These are phyloP conservation scores for Metschnikowia noctiluminum DNA, from an alignment of 805 yeast species.

Conservation along the genomic window DNA sequence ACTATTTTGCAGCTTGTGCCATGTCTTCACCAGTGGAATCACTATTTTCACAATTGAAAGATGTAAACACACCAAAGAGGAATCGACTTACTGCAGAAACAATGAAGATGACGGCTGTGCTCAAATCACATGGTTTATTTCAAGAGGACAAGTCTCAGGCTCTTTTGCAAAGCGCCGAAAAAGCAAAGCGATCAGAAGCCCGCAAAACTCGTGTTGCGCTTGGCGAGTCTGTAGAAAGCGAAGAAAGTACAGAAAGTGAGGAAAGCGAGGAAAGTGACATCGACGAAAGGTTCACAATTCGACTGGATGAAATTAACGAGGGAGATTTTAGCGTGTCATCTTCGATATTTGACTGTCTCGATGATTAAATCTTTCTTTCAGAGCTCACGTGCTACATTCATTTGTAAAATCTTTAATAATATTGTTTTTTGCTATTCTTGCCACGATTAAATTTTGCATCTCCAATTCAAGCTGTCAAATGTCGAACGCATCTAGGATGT, in stretches of 20 bases:
- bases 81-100: not conserved
- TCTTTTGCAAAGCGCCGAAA: not conserved
- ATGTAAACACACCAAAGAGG: not conserved
- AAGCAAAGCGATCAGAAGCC: too few species aligned
- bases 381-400: too few species aligned
- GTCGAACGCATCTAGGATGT: too few species aligned
- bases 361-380: too few species aligned
- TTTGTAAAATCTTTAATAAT: too few species aligned
- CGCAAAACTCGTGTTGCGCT: too few species aligned
- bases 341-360: too few species aligned
- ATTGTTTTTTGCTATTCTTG: too few species aligned
- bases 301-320: not conserved
- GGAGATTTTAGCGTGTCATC: too few species aligned
- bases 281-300: not conserved
- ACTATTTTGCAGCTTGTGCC: conserved; percentile 1
- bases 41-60: not conserved
- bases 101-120: not conserved
- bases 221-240: too few species aligned
- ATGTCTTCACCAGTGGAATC: conserved; percentile 1
- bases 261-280: not conserved
- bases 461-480: too few species aligned
- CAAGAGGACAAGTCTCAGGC: not conserved
- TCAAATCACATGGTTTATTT: not conserved
- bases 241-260: not conserved
- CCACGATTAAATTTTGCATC: too few species aligned